Conservation (phyloP, 257 asterid genomes). For the Scutellaria baicalensis region DNA sequence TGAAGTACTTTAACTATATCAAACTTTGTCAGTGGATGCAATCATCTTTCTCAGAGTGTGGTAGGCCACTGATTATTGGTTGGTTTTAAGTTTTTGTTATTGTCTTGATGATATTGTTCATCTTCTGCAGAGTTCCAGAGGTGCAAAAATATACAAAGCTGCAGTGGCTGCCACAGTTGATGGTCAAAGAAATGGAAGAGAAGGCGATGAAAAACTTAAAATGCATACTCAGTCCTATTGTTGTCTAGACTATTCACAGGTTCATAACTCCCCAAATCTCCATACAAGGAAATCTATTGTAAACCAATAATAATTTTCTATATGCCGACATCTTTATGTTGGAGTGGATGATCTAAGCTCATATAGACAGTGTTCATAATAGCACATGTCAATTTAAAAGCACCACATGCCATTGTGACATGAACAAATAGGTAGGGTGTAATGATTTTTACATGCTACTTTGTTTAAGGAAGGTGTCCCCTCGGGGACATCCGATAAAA, state of each 20-base stretch:
- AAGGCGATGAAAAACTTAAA: slow-evolving; percentile 80
- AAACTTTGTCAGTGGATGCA: not conserved
- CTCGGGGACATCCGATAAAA: no score
- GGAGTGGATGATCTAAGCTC: not conserved
- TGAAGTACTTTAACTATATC: not conserved
- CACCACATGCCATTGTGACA: not conserved
- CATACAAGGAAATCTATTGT: not conserved
- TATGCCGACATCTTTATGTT: not conserved
- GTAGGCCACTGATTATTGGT: not conserved
- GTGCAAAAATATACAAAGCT: slow-evolving; percentile 74
- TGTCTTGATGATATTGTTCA: slow-evolving; percentile 11
- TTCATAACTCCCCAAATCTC: slow-evolving; percentile 18
- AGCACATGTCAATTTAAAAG: not conserved
- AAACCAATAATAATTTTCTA: not conserved
- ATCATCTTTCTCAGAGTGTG: not conserved
- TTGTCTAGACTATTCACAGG: slow-evolving; percentile 92
- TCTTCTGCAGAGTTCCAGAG: slow-evolving; percentile 63
- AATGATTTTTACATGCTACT: not conserved
- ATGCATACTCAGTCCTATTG: slow-evolving; percentile 91
- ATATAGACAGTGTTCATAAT: not conserved
- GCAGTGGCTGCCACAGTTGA: slow-evolving; percentile 70
- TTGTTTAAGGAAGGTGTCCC: not conserved
- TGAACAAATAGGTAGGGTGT: not conserved
- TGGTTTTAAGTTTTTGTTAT: not conserved
- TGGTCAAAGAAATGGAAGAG: slow-evolving; percentile 55